Base-by-base conservation (phyloP, 192 early-diverging fungal genomes). In the Neocallimastix lanati region DNA sequence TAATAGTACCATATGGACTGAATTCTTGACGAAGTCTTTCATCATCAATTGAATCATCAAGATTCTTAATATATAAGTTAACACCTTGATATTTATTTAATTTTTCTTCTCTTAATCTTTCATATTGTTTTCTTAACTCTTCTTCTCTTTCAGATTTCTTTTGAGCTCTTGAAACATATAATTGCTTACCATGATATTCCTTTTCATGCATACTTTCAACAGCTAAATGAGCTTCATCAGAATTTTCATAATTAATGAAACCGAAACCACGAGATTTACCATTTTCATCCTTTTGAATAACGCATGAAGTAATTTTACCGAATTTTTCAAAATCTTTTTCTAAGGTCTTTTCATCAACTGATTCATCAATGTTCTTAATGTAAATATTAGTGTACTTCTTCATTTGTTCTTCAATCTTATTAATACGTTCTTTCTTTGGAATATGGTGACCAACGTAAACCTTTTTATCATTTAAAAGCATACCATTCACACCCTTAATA, bases 41-140 rank as follows among this genome's bases (percentile, higher is more conserved):
- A 85, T 99, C 98, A 85, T 97, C 94, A 82, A 98, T 90, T 76
- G 90, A 87, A 83, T 98, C 98, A 81, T 98, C 98, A 82, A 99
- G 89, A 92, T 98, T 98, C 90, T 98, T 98, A 87, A 99, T 89
- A 85, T 98, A 98, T 76, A 99, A 87, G 88, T 99, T 99, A 83
- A 95, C 96, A 81, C 95, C 96, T 89, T 99, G 96, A 91, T 95
- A 98, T 91, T 97, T 97, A 92, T 88, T 94, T 76, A 96, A 85
- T 88, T 97, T 96, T 89, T 99, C 98, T 86, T 93, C 87, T 84
- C 94, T 92, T 81, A 94, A 90, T 84, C 93, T 92, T 87, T 99
- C 96, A 88, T 96, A 98, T 88, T 97, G 96, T 79, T 87, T 88
- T 83, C 95, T 90, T 80, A 99, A 91, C 86, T 99, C 30, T 33